Base-by-base conservation (phyloP, 139 green algal genomes). In the Chlorella sp. region DNA sequence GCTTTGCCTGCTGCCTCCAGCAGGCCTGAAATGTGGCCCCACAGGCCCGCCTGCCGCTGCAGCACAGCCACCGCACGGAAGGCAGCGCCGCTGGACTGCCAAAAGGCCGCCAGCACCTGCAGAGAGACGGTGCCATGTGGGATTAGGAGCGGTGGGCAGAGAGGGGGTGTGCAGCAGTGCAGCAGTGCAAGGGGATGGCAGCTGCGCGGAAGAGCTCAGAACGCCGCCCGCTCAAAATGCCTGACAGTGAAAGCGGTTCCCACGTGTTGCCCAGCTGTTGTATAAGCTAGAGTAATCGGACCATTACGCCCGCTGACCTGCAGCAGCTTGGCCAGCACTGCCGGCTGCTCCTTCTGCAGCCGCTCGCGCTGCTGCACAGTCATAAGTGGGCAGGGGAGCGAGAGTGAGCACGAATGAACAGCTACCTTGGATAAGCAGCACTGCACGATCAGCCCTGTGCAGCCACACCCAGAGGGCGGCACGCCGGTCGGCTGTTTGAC, bases 61-160 rank as follows among this genome's bases (percentile, higher is more conserved):
- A 95, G 85, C 41, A 94, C 69, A 26, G 83, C 68, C 36, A 93
- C 80, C 0, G 92, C 79, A 0, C 85, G 81, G 28, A 81, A 87
- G 1, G 90, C 82, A 4, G 88, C 62, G 0, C 74, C 80, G 64
- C 89, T 87, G 25, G 78, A 81, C 78, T 88, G 89, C 91, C 90
- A 95, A 23, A 95, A 79, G n/a, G 84, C 87, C 2, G 73, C 82
- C 78, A 94, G 78, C 39, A 89, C 80, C 9, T 80, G 74, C 16
- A 11, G 15, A 18, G 11, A 41, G 26, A 4, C 13, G n/a, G 64
- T 4, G 39, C 2, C 13, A 38, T 7, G 64, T 13, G 64, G 5
- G 4, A 20, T 2, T 23, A 17, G 28, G 4, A 20, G 12, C 1
- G 64, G n/a, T 20, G 60, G 20, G 4, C 21, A 32, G 9, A 67